phyloP scores from a whole-genome alignment of 208 protist genomes.

The Wallacemonas sp. region DNA sequence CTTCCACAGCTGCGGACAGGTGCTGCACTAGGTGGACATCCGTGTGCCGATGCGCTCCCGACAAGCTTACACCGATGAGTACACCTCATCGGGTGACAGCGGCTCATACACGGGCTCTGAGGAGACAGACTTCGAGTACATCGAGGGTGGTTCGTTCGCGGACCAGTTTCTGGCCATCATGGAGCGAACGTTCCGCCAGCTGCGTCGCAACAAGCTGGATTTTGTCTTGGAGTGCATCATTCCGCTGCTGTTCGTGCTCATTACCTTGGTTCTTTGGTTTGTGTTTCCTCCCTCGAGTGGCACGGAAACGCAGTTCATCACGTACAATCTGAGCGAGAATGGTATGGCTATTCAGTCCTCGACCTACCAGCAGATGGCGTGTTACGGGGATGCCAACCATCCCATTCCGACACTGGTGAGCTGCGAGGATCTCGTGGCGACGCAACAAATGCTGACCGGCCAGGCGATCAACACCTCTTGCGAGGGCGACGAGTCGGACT shows the following conservation, averaged over 20 bases:
- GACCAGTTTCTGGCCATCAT: constrained; percentile 19
- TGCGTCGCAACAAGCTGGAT: constrained; percentile 5
- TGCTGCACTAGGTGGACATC: too few relatives aligned
- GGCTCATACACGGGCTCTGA: not conserved
- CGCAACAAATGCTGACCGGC: not conserved
- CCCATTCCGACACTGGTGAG: constrained; percentile 23
- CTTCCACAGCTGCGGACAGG: too few relatives aligned
- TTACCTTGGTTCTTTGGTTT: constrained; percentile 24
- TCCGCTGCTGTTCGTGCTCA: constrained; percentile 28
- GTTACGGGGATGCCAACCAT: constrained; percentile 13
- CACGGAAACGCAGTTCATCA: constrained; percentile 19
- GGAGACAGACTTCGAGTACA: not conserved
- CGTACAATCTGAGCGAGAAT: constrained; percentile 14
- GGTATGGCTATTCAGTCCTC: not conserved
- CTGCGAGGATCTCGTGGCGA: constrained; percentile 12
- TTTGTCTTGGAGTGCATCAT: constrained; percentile 29
- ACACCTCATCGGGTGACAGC: not conserved
- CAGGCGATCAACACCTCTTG: constrained; percentile 11
- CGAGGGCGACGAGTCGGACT: constrained; percentile 23
- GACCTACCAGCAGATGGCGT: constrained; percentile 13
- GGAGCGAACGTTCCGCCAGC: constrained; percentile 10
- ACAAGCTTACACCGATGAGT: too few relatives aligned
- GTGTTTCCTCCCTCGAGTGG: constrained; percentile 13
- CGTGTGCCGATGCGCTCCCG: too few relatives aligned
- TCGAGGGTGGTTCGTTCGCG: constrained; percentile 12